Base-by-base conservation (phyloP, 495 filamentous ascomycete genomes). In the Penicillium goetzii region DNA sequence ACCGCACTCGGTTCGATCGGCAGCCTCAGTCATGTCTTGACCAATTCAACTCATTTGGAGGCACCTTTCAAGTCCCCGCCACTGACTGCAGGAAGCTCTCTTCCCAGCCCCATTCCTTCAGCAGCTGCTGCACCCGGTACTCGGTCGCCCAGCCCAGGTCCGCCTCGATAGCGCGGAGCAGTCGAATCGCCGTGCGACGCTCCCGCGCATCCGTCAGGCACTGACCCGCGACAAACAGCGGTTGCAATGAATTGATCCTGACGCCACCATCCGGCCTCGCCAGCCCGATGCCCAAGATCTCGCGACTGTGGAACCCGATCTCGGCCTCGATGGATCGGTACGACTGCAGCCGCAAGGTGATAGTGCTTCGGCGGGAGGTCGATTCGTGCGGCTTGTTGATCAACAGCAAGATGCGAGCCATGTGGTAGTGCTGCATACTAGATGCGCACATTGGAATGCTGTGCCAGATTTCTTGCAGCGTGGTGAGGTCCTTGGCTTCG, bases 81-180 rank as follows among this genome's bases (percentile, higher is more conserved):
- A 43, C 30, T 38, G 62, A 55, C 2, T 40, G 64, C 26, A 64
- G 58, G 41, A 52, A 62, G 41, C 43, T 67, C 58, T 77, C 77
- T 26, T 77, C 68, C 80, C 80, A 85, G 14, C 68, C 75, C 86
- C 86, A 89, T 61, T 87, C 80, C 63, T 83, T 77, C 26, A 85
- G 62, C 59, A 88, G 65, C 66, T 86, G 80, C 65, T 81, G 72
- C 10, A 85, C 82, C 40, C 86, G 80, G 67, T 89, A 87, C 59
- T 86, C 84, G 28, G 84, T 88, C 1, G 86, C 85, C 87, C 86
- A 88, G 23, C 86, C 87, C 14, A 84, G 74, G 63, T 88, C 86
- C 4, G 67, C 62, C 71, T 89, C 85, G 34, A 88, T 83, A 28
- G 80, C 82, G n/a, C 83, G 72, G 50, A 89, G 67, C 41, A 88